Base-by-base conservation (phyloP, 1,284 basidiomycete genomes). In the Ustilago lituana region DNA sequence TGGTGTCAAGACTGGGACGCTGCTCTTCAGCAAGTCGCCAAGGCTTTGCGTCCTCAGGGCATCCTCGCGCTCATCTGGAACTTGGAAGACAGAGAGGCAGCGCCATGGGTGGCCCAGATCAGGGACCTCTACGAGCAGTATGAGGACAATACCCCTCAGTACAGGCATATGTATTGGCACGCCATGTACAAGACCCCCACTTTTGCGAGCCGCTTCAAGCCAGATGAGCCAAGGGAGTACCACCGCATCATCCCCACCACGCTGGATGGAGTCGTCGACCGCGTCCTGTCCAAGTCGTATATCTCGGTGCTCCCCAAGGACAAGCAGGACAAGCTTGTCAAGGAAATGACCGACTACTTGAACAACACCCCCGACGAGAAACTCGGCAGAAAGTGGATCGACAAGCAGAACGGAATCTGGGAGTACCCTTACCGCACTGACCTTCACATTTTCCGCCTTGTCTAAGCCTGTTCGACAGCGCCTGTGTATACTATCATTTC, bases 21-120 rank as follows among this genome's bases (percentile, higher is more conserved):
- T 7, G 69, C 74, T 5, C 44, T 80, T 5, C 17, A 48, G 20
- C 62, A 72, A 23, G 55, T 61, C 9, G 70, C 76, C 0, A 46
- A 63, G 19, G 47, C 67, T 1, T 64, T 80, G 12, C 64, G 72
- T 14, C 49, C 62, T 11, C 51, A 65, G 10, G 78, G 78, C 4
- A 51, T 67, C 12, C 58, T 80, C 11, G 77, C 77, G 14, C 60
- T 80, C 24, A 49, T 79, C 27, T 80, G 78, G 78, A 80, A 80
- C 53, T 44, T 80, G 24, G 78, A 80, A 50, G 74, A 79, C 54
- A 51, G 74, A 23, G 73, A 78, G 6, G 74, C 72, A 0, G 78
- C 78, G 2, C 50, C 62, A 2, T 80, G 78, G 78, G 74, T 79
- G 0, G 76, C 63, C 0, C 43, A 71, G n/a, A 55, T 78, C 10